phyloP scores from a whole-genome alignment of 108 stramenopile species.

The Discostella pseudostelligera region DNA sequence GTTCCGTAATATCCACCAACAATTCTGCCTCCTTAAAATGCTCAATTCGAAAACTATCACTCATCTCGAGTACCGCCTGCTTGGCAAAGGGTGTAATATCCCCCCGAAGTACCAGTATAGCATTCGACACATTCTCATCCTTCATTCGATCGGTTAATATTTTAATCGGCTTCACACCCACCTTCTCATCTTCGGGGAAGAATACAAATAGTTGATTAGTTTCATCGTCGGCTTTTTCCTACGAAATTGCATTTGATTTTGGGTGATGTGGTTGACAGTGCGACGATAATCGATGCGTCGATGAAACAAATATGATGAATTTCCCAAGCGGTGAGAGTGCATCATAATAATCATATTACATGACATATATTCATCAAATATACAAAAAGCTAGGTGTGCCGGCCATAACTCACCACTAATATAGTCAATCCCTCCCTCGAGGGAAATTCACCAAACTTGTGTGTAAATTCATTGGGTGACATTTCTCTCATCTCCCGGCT shows the following conservation, averaged over 20 bases:
- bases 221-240: conserved; percentile 90
- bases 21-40: conserved; percentile 98
- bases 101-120: conserved; percentile 87
- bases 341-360: too few relatives aligned
- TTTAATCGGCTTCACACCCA: conserved; percentile 93
- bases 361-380: too few relatives aligned
- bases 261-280: background rate
- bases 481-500: conserved; percentile 81
- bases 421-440: conserved; percentile 80
- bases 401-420: conserved; percentile 66
- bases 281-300: background rate
- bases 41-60: conserved; percentile 87
- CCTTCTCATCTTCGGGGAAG: conserved; percentile 95
- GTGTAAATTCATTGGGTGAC: conserved; percentile 75
- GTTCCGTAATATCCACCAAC: conserved; percentile 98
- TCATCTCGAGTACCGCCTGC: conserved; percentile 89
- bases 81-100: conserved; percentile 95
- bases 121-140: conserved; percentile 77
- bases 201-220: conserved; percentile 90
- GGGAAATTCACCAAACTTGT: conserved; percentile 82
- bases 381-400: too few relatives aligned
- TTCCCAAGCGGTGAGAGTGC: too few relatives aligned
- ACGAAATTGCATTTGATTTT: background rate
- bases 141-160: conserved; percentile 90
- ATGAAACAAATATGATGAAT: background rate